A percentile compares a stretch with the other conserved stretches of the same genome.
Conservation (phyloP, 2,329 filamentous ascomycete genomes). For the Fusarium caatingaense region DNA sequence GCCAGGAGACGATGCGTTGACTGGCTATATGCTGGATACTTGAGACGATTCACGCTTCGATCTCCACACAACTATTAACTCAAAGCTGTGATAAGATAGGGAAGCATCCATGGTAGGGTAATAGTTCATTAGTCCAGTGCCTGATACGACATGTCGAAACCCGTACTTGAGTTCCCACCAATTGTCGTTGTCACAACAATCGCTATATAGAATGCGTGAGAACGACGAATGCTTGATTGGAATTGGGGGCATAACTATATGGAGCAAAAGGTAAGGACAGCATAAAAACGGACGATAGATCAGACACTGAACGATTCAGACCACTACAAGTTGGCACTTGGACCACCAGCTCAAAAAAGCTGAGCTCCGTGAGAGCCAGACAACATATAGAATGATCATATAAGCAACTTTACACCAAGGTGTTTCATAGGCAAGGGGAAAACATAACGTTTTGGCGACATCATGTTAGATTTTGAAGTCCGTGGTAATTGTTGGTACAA, state of each 20-base stretch:
- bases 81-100: slow-evolving; percentile 26
- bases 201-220: not conserved
- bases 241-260: not conserved
- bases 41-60: slow-evolving; percentile 39
- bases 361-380: not conserved
- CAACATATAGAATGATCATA: not conserved
- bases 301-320: slow-evolving; percentile 35
- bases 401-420: too few species aligned
- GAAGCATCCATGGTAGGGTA: not conserved
- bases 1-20: slow-evolving; percentile 29
- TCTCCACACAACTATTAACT: slow-evolving; percentile 26
- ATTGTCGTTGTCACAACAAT: not conserved
- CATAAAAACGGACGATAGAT: slow-evolving; percentile 32
- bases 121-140: slow-evolving; percentile 7
- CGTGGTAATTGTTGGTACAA: not conserved
- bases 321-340: slow-evolving; percentile 24
- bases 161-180: not conserved
- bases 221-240: not conserved
- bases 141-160: slow-evolving; percentile 19
- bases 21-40: slow-evolving; percentile 15
- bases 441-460: not conserved
- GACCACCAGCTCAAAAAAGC: slow-evolving; percentile 11
- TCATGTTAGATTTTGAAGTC: not conserved
- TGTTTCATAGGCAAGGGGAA: not conserved
- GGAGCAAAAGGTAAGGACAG: slow-evolving; percentile 1